Evolutionary conservation across 1,284 basidiomycete genomes (phyloP).

Genomic region (Apiotrichum gamsii): DNA sequence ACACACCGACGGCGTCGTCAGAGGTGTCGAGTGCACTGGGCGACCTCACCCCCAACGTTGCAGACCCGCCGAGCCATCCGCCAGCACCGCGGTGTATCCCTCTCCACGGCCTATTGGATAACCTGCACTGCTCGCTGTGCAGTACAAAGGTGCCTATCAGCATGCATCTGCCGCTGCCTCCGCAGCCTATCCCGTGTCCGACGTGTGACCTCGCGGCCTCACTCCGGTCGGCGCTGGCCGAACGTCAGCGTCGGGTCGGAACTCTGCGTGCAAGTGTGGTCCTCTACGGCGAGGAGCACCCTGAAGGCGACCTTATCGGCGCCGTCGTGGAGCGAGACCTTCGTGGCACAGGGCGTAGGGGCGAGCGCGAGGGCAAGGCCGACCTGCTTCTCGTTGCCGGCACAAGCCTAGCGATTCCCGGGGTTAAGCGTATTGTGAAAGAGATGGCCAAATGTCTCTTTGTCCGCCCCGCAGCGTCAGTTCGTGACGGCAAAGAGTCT

Average conservation of each 20-base stretch:
- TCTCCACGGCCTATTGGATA: constrained; percentile 76
- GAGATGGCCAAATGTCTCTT: constrained; percentile 80
- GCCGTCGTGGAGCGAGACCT: constrained; percentile 69
- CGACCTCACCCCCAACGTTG: neutral
- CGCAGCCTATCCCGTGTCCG: constrained; percentile 65
- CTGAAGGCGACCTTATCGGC: constrained; percentile 79
- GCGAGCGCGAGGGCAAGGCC: constrained; percentile 31
- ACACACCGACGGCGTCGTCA: neutral
- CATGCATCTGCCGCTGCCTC: constrained; percentile 54
- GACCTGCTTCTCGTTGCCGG: constrained; percentile 86
- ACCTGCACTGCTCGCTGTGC: constrained; percentile 75
- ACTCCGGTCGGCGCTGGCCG: constrained; percentile 65
- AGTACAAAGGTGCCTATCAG: constrained; percentile 62
- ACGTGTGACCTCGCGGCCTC: constrained; percentile 65
- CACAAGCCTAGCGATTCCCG: constrained; percentile 81
- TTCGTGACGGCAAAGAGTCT: constrained; percentile 20
- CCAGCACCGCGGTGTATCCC: constrained; percentile 69
- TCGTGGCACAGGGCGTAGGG: constrained; percentile 52
- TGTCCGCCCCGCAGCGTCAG: constrained; percentile 9
- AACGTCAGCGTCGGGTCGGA: constrained; percentile 74
- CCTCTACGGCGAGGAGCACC: constrained; percentile 82
- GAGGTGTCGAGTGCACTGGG: neutral
- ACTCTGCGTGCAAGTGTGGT: constrained; percentile 80
- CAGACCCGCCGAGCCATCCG: constrained; percentile 2
- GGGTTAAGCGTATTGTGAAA: constrained; percentile 85